These are phyloP conservation scores for Candida ponderosae DNA, from an alignment of 805 yeast species.

Conservation along the genomic window DNA sequence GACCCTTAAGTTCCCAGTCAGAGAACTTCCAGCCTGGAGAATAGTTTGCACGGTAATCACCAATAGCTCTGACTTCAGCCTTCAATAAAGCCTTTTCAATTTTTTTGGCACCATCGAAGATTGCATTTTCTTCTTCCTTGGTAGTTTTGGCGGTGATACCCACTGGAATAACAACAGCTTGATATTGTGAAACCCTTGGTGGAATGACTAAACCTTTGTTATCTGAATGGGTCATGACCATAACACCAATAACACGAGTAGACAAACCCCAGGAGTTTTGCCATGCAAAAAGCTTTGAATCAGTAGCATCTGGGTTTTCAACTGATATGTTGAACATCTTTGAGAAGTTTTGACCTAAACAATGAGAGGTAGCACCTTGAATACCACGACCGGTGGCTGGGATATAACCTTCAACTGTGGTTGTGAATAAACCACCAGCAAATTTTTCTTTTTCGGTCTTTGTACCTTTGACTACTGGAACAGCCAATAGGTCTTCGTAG, in stretches of 20 bases:
- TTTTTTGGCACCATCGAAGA: constrained; percentile 60
- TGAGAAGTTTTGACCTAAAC: constrained; percentile 95
- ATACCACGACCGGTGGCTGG: constrained; percentile 99
- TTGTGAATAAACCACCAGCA: constrained; percentile 95
- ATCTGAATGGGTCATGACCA: constrained; percentile 98
- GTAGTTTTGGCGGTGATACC: constrained; percentile 87
- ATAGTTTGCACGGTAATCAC: constrained; percentile 90
- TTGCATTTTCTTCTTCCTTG: constrained; percentile 62
- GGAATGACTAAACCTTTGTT: constrained; percentile 97
- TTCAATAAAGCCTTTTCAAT: constrained; percentile 55
- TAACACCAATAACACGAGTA: constrained; percentile 97
- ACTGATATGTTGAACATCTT: constrained; percentile 96
- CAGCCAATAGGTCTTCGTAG: constrained; percentile 90
- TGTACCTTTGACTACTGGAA: constrained; percentile 90
- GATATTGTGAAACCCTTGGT: constrained; percentile 91
- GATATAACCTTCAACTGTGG: constrained; percentile 94
- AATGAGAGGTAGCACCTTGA: constrained; percentile 98
- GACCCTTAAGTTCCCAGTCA: constrained; percentile 94
- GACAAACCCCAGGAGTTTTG: constrained; percentile 99
- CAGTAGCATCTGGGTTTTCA: constrained; percentile 89
- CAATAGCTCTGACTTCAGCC: constrained; percentile 65
- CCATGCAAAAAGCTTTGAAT: constrained; percentile 78
- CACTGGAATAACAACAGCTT: constrained; percentile 89
- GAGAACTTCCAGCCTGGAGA: constrained; percentile 99
- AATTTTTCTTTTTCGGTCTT: constrained; percentile 98